Conservation (phyloP, 2,329 filamentous ascomycete species). For the Penicillium frequentans region DNA sequence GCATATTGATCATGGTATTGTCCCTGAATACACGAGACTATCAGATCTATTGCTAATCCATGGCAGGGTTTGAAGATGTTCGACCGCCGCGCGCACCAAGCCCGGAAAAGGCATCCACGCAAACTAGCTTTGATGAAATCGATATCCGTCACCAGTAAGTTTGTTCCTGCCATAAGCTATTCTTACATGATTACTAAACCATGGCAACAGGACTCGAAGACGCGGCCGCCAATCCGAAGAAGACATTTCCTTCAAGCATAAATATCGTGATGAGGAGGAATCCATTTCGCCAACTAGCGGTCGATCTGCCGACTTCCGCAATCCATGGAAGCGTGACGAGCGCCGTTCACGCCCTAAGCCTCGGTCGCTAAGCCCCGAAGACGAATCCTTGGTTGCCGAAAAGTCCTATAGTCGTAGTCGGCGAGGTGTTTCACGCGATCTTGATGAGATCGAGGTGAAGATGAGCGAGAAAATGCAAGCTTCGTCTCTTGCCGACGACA, state of each 20-base stretch:
- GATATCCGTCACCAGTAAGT: conserved; percentile 56
- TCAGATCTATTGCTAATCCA: background rate
- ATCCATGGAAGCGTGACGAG: conserved; percentile 14
- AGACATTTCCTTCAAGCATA: conserved; percentile 33
- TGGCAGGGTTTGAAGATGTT: conserved; percentile 25
- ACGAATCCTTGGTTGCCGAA: background rate
- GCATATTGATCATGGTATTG: conserved; percentile 77
- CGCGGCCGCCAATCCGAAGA: conserved; percentile 25
- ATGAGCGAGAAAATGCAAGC: conserved; percentile 6
- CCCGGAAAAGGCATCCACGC: conserved; percentile 27
- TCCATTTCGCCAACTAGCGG: conserved; percentile 42
- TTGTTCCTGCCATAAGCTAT: background rate
- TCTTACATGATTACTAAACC: background rate
- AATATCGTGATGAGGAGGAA: conserved; percentile 30
- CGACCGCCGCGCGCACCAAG: conserved; percentile 29
- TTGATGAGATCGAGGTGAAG: conserved; percentile 5
- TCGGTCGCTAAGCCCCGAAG: conserved; percentile 3
- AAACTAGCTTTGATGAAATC: conserved; percentile 52
- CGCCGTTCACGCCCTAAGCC: conserved; percentile 1
- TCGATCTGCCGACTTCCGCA: conserved; percentile 14
- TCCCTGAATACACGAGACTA: conserved; percentile 3
- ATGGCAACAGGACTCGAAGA: conserved; percentile 16
- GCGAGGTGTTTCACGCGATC: conserved; percentile 1
- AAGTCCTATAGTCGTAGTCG: background rate
- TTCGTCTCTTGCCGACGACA: conserved; percentile 44